Evolutionary conservation across 345 rosid genomes (phyloP).

Genomic region (Garcia nutans): DNA sequence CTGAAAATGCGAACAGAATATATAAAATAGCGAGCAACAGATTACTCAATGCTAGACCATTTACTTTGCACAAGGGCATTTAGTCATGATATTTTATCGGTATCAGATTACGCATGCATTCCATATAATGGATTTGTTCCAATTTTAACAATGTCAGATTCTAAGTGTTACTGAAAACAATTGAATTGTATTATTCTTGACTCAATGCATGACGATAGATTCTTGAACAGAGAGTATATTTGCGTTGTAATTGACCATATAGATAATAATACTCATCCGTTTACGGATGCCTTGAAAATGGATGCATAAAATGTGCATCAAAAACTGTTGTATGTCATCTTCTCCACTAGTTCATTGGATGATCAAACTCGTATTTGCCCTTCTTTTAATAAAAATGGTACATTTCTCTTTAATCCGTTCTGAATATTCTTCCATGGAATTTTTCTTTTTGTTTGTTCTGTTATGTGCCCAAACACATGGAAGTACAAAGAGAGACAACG

Average conservation of each 20-base stretch:
- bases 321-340: too few relatives aligned
- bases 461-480: background rate
- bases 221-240: background rate
- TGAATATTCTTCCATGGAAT: background rate
- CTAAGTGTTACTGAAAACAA: background rate
- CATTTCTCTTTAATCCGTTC: too few relatives aligned
- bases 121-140: background rate
- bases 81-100: background rate
- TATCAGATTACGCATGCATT: background rate
- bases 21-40: background rate
- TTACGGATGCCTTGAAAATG: background rate
- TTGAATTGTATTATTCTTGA: background rate
- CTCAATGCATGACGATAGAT: background rate
- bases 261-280: background rate
- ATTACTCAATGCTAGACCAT: background rate
- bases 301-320: background rate
- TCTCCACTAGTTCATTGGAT: too few relatives aligned
- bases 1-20: background rate
- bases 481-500: background rate
- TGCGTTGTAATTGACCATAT: background rate
- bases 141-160: background rate
- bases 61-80: background rate
- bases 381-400: too few relatives aligned
- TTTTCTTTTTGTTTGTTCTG: background rate
- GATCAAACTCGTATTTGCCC: too few relatives aligned